phyloP scores from a whole-genome alignment of 1,139 yeast genomes.

The Magnusiomyces tetraspermus region DNA sequence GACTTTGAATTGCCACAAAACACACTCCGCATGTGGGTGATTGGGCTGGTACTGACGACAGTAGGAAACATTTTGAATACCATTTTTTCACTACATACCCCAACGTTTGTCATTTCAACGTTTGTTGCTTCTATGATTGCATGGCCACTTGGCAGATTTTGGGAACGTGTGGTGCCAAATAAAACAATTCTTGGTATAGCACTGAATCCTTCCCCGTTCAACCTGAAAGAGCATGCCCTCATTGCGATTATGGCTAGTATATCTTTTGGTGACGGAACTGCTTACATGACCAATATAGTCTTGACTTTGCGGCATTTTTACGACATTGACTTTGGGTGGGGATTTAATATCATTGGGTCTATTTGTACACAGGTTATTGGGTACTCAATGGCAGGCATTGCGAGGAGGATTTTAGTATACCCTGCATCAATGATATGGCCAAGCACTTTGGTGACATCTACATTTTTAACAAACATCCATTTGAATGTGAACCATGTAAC shows the following conservation, averaged over 20 bases:
- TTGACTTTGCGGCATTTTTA: slow-evolving; percentile 47
- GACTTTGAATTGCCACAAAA: slow-evolving; percentile 48
- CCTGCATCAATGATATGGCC: slow-evolving; percentile 68
- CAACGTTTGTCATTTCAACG: slow-evolving; percentile 45
- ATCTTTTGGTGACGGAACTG: slow-evolving; percentile 50
- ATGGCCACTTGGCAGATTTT: slow-evolving; percentile 50
- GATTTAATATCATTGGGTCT: slow-evolving; percentile 43
- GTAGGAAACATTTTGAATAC: slow-evolving; percentile 53
- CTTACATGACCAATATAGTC: slow-evolving; percentile 53
- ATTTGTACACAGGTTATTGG: slow-evolving; percentile 55
- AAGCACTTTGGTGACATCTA: slow-evolving; percentile 35
- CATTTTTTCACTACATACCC: slow-evolving; percentile 51
- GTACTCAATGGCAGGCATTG: slow-evolving; percentile 54
- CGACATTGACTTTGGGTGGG: slow-evolving; percentile 42
- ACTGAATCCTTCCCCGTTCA: slow-evolving; percentile 56
- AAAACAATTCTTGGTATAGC: slow-evolving; percentile 36
- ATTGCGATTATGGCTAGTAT: slow-evolving; percentile 54
- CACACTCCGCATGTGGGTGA: slow-evolving; percentile 54
- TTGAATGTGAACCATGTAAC: slow-evolving; percentile 50
- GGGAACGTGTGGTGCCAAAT: slow-evolving; percentile 45
- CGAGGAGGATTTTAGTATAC: slow-evolving; percentile 47
- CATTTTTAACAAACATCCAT: slow-evolving; percentile 54
- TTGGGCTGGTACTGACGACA: slow-evolving; percentile 44
- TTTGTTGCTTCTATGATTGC: slow-evolving; percentile 52
- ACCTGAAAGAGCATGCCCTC: slow-evolving; percentile 55